Evolutionary conservation across 805 yeast genomes (phyloP), one percentile per base, ranked within the genome.

Genomic region (Pichia occidentalis): DNA sequence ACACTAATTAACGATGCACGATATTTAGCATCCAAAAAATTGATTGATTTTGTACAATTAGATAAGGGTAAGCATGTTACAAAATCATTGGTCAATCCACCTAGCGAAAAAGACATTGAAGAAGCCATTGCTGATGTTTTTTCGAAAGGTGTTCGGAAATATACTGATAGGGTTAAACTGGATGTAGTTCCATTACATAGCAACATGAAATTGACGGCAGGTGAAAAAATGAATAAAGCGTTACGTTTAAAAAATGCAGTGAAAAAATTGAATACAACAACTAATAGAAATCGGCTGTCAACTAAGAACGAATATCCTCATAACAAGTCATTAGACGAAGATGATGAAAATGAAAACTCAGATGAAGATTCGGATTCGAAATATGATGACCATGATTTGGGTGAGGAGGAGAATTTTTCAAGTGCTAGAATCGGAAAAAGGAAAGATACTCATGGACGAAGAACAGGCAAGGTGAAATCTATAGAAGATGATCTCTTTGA

Each of bases 1-100:
- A 81, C 88, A 0, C 49, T 73, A 10, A 49, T 53, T 6, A 65
- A 69, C 5, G 80, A 74, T 45, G 59, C 72, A 0, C 45, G 48
- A 1, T 40, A 49, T 4, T 56, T 76, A 21, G 56, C 56, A 4
- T 43, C 46, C 0, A 55, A 63, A 10, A 61, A 65, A 0, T 17
- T 37, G 4, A 28, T 57, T 6, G 39, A 29, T n/a, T 32, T 47
- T 1, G 43, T 41, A 16, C 33, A 29, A 35, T 18, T 32, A 39
- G 41, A 35, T 19, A 29, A 24, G 13, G 24, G 42, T 22, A 42
- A 43, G 38, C 31, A 29, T 32, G 24, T 45, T 35, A 35, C 47
- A 8, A 30, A 41, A 11, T 45, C 53, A 2, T 24, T 38, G 3
- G 24, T 28, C 12, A 46, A 49, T 21, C 41, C 37, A 7, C 56